phyloP scores from a whole-genome alignment of 768 basidiomycete genomes.

The Aureoboletus auriporus region DNA sequence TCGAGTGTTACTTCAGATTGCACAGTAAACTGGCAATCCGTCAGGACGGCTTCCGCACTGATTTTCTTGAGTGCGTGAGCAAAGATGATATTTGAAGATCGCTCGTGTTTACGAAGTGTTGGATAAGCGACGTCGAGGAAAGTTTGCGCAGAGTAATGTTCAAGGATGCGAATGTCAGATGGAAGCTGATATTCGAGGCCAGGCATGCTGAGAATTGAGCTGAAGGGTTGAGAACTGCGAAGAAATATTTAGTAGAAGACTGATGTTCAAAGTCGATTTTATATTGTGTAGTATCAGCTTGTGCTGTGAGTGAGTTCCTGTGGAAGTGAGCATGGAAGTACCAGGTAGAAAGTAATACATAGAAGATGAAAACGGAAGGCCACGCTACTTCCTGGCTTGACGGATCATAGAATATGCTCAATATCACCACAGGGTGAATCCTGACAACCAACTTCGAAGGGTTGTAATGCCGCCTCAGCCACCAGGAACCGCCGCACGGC shows the following conservation, averaged over 20 bases:
- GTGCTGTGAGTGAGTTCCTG: conserved; percentile 23
- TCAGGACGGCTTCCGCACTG: conserved; percentile 34
- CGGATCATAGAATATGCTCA: not conserved
- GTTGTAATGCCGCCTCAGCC: no score
- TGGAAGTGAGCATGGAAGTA: conserved; percentile 13
- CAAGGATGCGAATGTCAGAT: conserved; percentile 27
- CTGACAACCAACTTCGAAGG: conserved; percentile 2
- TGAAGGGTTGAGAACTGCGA: not conserved
- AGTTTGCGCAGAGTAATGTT: conserved; percentile 37
- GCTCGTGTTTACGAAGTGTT: conserved; percentile 41
- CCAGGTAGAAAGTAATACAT: not conserved
- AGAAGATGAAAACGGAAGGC: conserved; percentile 10
- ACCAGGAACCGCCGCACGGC: no score
- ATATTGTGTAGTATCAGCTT: not conserved
- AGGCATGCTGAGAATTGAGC: conserved; percentile 20
- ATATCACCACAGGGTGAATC: conserved; percentile 19
- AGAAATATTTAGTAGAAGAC: not conserved
- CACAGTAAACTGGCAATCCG: conserved; percentile 33
- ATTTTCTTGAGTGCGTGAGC: conserved; percentile 46
- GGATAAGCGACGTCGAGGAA: conserved; percentile 41
- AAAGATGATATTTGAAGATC: conserved; percentile 49
- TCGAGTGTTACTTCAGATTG: conserved; percentile 32
- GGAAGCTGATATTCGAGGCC: conserved; percentile 25
- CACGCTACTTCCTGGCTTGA: not conserved
- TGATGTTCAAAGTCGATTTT: not conserved